phyloP scores from a whole-genome alignment of 495 filamentous ascomycete species.

The Penicillium waksmanii region DNA sequence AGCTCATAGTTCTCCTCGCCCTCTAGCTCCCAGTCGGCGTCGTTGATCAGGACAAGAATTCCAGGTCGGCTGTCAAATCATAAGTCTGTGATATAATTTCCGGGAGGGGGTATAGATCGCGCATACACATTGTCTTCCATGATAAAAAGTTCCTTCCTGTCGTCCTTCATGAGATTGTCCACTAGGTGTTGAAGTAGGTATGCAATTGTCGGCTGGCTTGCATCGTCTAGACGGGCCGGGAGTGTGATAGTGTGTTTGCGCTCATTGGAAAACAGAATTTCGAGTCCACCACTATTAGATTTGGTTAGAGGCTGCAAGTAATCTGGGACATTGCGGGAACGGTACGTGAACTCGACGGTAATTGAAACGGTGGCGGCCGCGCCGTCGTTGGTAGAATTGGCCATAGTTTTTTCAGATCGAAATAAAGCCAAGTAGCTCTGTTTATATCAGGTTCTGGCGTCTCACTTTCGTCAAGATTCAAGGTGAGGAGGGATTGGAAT shows the following conservation, averaged over 20 bases:
- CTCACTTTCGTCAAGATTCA: background rate
- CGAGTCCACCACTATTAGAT: conserved; percentile 78
- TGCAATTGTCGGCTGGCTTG: conserved; percentile 66
- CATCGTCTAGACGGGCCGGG: conserved; percentile 62
- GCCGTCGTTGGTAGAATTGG: conserved; percentile 10
- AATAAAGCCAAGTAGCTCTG: background rate
- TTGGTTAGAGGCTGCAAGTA: conserved; percentile 16
- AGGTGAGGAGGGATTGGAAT: background rate
- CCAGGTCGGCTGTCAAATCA: conserved; percentile 73
- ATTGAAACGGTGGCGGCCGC: conserved; percentile 47
- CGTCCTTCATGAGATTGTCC: conserved; percentile 80
- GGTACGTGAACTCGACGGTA: conserved; percentile 77
- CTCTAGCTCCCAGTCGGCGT: conserved; percentile 97
- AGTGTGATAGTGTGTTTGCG: conserved; percentile 70
- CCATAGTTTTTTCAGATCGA: conserved; percentile 4
- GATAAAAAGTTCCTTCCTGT: conserved; percentile 87
- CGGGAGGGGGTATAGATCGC: background rate
- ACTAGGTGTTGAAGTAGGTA: conserved; percentile 82
- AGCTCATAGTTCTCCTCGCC: conserved; percentile 89
- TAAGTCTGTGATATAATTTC: background rate
- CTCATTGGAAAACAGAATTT: conserved; percentile 87
- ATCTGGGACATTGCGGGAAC: background rate
- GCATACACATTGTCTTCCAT: conserved; percentile 85
- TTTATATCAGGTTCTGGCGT: background rate
- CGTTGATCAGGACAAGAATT: conserved; percentile 97